Evolutionary conservation across 306 rosid genomes (phyloP).

Genomic region (Cercis canadensis): DNA sequence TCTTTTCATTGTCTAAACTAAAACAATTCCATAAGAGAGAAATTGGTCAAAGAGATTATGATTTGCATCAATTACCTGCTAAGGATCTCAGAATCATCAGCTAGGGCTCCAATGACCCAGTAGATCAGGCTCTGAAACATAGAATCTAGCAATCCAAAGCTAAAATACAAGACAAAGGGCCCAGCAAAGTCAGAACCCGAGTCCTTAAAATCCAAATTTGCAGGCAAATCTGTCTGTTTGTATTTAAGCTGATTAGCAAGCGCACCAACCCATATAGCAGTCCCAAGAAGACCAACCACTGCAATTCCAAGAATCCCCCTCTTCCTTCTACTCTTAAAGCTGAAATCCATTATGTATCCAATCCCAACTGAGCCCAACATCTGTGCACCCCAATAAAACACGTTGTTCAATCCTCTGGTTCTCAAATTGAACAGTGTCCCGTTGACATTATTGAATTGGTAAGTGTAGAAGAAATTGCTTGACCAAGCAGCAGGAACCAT

Average conservation of each 20-base stretch:
- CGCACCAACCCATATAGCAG: slow-evolving; percentile 84
- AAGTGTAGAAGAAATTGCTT: slow-evolving; percentile 83
- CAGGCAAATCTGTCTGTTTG: slow-evolving; percentile 16
- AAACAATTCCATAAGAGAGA: not conserved
- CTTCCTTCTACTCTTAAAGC: slow-evolving; percentile 72
- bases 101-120: slow-evolving; percentile 91
- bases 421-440: slow-evolving; percentile 67
- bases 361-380: slow-evolving; percentile 86
- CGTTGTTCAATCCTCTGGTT: slow-evolving; percentile 91
- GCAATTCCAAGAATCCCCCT: slow-evolving; percentile 75
- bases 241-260: slow-evolving; percentile 72
- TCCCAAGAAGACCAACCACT: slow-evolving; percentile 60
- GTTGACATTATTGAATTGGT: slow-evolving; percentile 86
- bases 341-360: slow-evolving; percentile 82
- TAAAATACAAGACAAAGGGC: slow-evolving; percentile 79
- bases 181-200: slow-evolving; percentile 66
- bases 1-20: slow-evolving; percentile 1
- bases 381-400: slow-evolving; percentile 94
- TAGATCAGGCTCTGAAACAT: slow-evolving; percentile 88
- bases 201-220: slow-evolving; percentile 68
- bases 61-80: slow-evolving; percentile 66
- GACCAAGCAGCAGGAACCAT: slow-evolving; percentile 87
- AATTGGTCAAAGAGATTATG: not conserved
- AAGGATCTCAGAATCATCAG: slow-evolving; percentile 81
- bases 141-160: slow-evolving; percentile 86